Evolutionary conservation across 1,284 basidiomycete genomes (phyloP).

Genomic region (Amylostereum areolatum): DNA sequence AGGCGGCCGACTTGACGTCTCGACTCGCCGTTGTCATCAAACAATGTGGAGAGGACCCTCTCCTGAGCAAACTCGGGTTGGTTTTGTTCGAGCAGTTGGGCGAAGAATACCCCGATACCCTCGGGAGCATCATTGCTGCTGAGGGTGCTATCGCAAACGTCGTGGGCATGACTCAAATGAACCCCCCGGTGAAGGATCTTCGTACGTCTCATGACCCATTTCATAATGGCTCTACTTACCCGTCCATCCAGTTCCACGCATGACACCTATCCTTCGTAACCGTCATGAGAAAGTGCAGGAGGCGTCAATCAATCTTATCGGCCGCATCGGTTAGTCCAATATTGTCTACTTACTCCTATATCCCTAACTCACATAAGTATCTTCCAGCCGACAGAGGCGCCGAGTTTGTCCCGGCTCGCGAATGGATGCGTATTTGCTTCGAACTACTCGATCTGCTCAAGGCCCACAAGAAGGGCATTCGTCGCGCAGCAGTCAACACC

Average conservation of each 20-base stretch:
- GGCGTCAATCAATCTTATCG: constrained; percentile 98
- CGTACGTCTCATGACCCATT: constrained; percentile 46
- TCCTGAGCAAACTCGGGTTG: constrained; percentile 93
- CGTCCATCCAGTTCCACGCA: constrained; percentile 76
- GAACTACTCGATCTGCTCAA: constrained; percentile 96
- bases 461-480: constrained; percentile 98
- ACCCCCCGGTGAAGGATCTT: constrained; percentile 97
- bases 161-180: constrained; percentile 99
- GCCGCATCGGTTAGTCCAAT: constrained; percentile 75
- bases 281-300: constrained; percentile 99
- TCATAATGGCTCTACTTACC: constrained; percentile 9
- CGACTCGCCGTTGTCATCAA: constrained; percentile 97
- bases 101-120: constrained; percentile 98
- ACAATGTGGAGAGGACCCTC: constrained; percentile 94
- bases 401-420: constrained; percentile 95
- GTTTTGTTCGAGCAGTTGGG: constrained; percentile 98
- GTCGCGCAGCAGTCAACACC: constrained; percentile 97
- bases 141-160: constrained; percentile 99
- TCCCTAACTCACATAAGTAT: constrained; percentile 8
- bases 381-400: constrained; percentile 90
- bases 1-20: constrained; percentile 95
- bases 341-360: background rate
- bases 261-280: constrained; percentile 99
- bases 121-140: constrained; percentile 98
- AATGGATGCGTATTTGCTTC: constrained; percentile 99